Evolutionary conservation across 2,329 filamentous ascomycete species (phyloP).

Genomic region (Clonostachys sp.): DNA sequence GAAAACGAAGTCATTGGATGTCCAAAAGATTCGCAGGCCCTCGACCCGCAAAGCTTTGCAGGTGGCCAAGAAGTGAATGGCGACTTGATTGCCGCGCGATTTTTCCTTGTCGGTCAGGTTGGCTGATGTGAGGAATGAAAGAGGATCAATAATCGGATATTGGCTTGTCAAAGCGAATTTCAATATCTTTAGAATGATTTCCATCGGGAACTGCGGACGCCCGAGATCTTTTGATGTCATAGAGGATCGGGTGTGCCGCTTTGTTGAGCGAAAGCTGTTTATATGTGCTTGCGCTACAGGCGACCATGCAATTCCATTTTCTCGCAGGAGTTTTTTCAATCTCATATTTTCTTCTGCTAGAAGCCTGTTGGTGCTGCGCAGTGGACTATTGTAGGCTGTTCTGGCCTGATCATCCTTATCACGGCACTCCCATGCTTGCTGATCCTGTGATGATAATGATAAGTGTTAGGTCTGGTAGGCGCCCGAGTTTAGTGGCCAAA

Average conservation of each 20-base stretch:
- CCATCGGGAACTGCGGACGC: slow-evolving; percentile 42
- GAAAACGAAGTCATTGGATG: slow-evolving; percentile 48
- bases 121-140: slow-evolving; percentile 36
- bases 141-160: slow-evolving; percentile 47
- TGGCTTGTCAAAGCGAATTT: slow-evolving; percentile 44
- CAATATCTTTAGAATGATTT: slow-evolving; percentile 47
- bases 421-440: slow-evolving; percentile 43
- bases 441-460: neutral
- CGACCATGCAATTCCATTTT: slow-evolving; percentile 48
- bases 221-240: slow-evolving; percentile 17
- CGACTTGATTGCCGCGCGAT: slow-evolving; percentile 38
- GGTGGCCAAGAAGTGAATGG: slow-evolving; percentile 47
- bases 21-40: slow-evolving; percentile 44
- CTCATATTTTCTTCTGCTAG: slow-evolving; percentile 42
- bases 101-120: slow-evolving; percentile 38
- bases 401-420: slow-evolving; percentile 47
- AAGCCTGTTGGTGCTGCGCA: slow-evolving; percentile 38
- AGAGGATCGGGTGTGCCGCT: slow-evolving; percentile 24
- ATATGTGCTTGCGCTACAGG: slow-evolving; percentile 24
- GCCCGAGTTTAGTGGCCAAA: too few species aligned
- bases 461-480: too few species aligned
- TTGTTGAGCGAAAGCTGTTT: slow-evolving; percentile 16
- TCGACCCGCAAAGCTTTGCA: slow-evolving; percentile 44
- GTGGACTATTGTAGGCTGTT: slow-evolving; percentile 39
- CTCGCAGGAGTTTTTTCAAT: slow-evolving; percentile 45